Evolutionary conservation across 2,329 filamentous ascomycete species (phyloP).

Genomic region (Periconia sp.): DNA sequence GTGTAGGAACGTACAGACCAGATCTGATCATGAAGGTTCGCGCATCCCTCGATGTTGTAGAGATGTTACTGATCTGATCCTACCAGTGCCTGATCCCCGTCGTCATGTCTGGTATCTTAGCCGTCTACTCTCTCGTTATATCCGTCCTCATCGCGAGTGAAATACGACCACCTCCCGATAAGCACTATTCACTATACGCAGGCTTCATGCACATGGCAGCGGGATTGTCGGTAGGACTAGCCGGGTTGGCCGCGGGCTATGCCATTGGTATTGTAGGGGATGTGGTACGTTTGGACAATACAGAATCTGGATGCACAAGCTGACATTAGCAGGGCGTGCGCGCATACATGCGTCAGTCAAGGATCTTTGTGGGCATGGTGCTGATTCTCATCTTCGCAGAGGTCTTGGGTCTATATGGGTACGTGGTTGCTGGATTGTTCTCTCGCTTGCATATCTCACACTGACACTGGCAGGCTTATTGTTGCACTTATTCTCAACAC

Average conservation of each 20-base stretch:
- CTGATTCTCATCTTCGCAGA: constrained; percentile 98
- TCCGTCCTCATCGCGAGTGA: constrained; percentile 94
- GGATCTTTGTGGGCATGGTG: constrained; percentile 98
- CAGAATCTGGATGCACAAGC: constrained; percentile 1
- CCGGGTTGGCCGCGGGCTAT: constrained; percentile 50
- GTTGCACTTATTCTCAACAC: constrained; percentile 94
- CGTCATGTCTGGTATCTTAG: constrained; percentile 99
- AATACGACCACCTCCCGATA: constrained; percentile 68
- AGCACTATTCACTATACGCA: constrained; percentile 83
- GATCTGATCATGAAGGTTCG: constrained; percentile 89
- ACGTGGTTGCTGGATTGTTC: constrained; percentile 40
- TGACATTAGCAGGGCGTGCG: constrained; percentile 69
- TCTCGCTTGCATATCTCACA: no score
- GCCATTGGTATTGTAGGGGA: constrained; percentile 96
- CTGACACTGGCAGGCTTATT: constrained; percentile 69
- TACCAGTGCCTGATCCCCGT: constrained; percentile 79
- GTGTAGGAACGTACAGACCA: constrained; percentile 82
- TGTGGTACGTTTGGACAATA: constrained; percentile 61
- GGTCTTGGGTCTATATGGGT: constrained; percentile 96
- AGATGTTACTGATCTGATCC: constrained; percentile 25
- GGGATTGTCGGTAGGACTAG: constrained; percentile 74
- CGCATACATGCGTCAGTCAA: constrained; percentile 93
- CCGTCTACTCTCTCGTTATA: constrained; percentile 96
- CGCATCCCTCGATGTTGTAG: not conserved
- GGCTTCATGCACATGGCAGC: constrained; percentile 94